Base-by-base conservation (phyloP, 148 eudicot species). In the Camellia japonica region DNA sequence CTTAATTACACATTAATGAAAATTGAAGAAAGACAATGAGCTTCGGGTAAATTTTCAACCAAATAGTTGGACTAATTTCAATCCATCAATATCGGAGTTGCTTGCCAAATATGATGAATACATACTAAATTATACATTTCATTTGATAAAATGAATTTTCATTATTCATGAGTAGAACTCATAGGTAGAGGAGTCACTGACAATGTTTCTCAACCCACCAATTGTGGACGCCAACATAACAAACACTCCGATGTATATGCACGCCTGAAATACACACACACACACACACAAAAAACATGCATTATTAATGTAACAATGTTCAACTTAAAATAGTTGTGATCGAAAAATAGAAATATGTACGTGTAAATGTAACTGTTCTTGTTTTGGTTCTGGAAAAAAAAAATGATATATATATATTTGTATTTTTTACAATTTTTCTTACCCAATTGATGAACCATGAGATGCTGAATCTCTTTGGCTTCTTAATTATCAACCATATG, bases 361-460 rank as follows among this genome's bases (percentile, higher is more conserved):
- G 8, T 1, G 15, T 4, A 15, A 42, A 38, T 38, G 51, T 56
- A 73, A 15, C 7, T 44, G 5, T 44, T 20, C 16, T 6, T n/a
- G 73, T 30, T 20, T 41, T 38, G 15, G 4, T 38, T 41, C 18
- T 8, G 5, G 1, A 3, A 69, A 16, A 2, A 69, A 42, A 69
- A 5, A 42, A 8, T 8, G 38, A 30, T 30, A 30, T 30, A 30
- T 30, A 30, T 44, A 13, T 69, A 14, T 46, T 12, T 14, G 70
- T 43, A 7, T 77, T 30, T 30, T 30, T 30, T 43, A 6, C 23
- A 8, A 7, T 18, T 44, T 60, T 66, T 47, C 83, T 84, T 88
- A 95, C 97, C 97, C 98, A 95, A 56, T 95, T 95, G 87, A 91
- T 74, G 23, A 90, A 76, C 98, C 98, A 95, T 11, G 93, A 90